Evolutionary conservation across 2,329 filamentous ascomycete genomes (phyloP).

Genomic region (Apiospora marii): DNA sequence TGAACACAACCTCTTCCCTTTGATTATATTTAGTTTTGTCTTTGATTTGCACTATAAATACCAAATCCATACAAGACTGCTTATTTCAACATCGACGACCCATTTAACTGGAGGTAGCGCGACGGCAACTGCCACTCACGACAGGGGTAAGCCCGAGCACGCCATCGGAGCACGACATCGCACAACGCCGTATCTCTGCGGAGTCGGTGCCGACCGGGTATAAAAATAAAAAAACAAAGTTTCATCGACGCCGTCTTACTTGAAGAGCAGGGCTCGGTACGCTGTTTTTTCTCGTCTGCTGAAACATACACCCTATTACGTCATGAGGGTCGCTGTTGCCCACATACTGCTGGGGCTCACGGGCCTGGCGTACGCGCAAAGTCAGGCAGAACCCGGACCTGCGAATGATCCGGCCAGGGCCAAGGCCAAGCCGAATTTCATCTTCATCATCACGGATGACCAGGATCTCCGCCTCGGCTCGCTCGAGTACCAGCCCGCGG

Average conservation of each 20-base stretch:
- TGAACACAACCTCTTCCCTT: neutral
- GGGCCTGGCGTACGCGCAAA: neutral
- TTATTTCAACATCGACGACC: neutral
- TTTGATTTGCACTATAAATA: neutral
- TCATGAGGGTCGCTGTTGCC: neutral
- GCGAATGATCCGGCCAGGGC: neutral
- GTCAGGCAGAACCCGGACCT: neutral
- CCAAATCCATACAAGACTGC: neutral
- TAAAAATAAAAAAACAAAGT: neutral
- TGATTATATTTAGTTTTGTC: neutral
- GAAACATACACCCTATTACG: neutral
- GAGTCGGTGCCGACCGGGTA: neutral
- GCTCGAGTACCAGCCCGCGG: slow-evolving; percentile 59
- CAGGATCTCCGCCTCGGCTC: slow-evolving; percentile 66
- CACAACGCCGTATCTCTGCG: neutral
- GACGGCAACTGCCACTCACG: neutral
- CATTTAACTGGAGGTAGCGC: neutral
- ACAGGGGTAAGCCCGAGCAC: slow-evolving; percentile 1
- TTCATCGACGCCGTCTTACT: neutral
- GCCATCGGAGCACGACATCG: slow-evolving; percentile 18
- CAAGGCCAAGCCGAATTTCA: slow-evolving; percentile 54
- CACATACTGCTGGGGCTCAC: neutral
- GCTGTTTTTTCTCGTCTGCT: neutral
- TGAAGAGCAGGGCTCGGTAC: neutral
- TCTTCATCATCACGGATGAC: slow-evolving; percentile 69